phyloP scores from a whole-genome alignment of 2,329 filamentous ascomycete species.

The Monosporascus sp. region DNA sequence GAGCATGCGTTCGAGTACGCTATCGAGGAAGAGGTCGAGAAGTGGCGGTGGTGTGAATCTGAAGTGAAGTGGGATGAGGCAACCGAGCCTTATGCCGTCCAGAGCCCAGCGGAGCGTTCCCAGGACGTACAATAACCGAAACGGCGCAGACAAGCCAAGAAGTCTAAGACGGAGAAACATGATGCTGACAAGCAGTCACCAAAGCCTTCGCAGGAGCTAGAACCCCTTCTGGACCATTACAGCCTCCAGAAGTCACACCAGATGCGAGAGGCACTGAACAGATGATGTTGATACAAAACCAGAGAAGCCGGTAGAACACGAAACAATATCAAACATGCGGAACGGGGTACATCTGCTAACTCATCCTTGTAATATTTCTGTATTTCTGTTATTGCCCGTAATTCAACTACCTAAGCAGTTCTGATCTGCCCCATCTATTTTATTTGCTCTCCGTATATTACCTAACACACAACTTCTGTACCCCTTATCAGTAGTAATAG shows the following conservation, averaged over 20 bases:
- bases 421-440: no score
- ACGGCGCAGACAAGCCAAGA: not conserved
- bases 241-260: not conserved
- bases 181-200: not conserved
- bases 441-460: no score
- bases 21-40: not conserved
- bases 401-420: no score
- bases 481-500: no score
- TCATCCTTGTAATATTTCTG: no score
- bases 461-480: no score
- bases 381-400: no score
- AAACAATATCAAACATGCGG: no score
- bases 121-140: not conserved
- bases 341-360: no score
- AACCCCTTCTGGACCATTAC: not conserved
- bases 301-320: no score
- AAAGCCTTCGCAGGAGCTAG: not conserved
- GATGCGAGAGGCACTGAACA: not conserved
- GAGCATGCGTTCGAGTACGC: slow-evolving; percentile 2
- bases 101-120: not conserved
- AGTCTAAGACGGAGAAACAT: not conserved
- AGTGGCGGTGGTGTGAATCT: not conserved
- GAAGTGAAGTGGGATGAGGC: not conserved
- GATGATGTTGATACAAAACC: not conserved
- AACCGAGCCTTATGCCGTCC: not conserved